Percentiles rank a stretch among this genome's conserved stretches.
These are phyloP conservation scores for Saccharomycopsis schoenii DNA, from an alignment of 805 yeast genomes.

Conservation along the genomic window DNA sequence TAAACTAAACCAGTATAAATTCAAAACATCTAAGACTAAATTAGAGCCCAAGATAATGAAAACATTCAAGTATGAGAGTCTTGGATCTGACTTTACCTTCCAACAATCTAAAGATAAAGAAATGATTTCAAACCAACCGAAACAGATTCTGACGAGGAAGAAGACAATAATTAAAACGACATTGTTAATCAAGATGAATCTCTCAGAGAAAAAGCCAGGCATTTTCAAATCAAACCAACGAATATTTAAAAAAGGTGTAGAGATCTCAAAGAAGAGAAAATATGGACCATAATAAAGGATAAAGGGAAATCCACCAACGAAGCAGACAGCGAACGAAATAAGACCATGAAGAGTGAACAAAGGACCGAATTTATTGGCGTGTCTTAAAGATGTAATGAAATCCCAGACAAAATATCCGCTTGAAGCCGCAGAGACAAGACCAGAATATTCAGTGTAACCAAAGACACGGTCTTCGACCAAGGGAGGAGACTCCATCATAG, in stretches of 20 bases:
- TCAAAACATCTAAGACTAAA: conserved; percentile 50
- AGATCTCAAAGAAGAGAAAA: conserved; percentile 71
- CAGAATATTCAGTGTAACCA: conserved; percentile 62
- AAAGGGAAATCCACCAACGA: conserved; percentile 56
- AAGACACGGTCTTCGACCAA: conserved; percentile 40
- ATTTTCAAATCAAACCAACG: conserved; percentile 77
- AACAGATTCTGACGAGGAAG: conserved; percentile 61
- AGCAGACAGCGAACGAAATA: conserved; percentile 65
- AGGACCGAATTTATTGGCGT: conserved; percentile 51
- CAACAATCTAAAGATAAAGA: conserved; percentile 39
- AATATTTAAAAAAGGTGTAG: conserved; percentile 82
- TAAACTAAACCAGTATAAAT: conserved; percentile 70
- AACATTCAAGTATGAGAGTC: conserved; percentile 35
- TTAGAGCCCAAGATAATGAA: conserved; percentile 36
- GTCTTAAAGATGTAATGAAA: conserved; percentile 46
- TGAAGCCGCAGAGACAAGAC: conserved; percentile 54
- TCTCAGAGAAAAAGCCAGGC: conserved; percentile 49
- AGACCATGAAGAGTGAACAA: conserved; percentile 69
- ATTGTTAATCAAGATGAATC: conserved; percentile 52
- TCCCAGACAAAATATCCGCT: conserved; percentile 87
- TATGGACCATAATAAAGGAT: conserved; percentile 70
- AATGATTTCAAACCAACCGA: conserved; percentile 71
- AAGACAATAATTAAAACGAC: conserved; percentile 52
- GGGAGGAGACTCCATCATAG: conserved; percentile 49
- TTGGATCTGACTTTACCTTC: conserved; percentile 30